These are phyloP conservation scores for Trichoderma oligosporum DNA, from an alignment of 2,329 filamentous ascomycete species.

Conservation along the genomic window DNA sequence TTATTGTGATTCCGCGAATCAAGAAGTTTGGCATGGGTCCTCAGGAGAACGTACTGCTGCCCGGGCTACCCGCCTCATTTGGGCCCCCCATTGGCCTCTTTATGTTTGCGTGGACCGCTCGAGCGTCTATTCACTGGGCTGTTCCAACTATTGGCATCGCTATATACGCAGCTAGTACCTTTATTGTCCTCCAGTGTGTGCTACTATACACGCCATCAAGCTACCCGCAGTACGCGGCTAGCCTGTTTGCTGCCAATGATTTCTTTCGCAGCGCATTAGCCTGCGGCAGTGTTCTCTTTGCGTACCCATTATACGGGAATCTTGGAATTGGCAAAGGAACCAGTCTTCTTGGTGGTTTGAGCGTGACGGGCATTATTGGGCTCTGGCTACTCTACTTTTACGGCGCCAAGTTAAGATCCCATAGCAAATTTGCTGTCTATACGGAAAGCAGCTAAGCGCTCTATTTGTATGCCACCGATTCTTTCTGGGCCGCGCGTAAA, in stretches of 20 bases:
- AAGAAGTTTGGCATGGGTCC: conserved; percentile 1
- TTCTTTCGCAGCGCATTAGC: neutral
- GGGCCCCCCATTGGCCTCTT: neutral
- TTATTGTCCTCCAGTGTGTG: neutral
- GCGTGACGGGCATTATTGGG: neutral
- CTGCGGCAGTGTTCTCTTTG: neutral
- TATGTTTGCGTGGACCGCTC: conserved; percentile 9
- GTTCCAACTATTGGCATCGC: neutral
- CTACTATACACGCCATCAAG: neutral
- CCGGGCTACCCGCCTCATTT: neutral
- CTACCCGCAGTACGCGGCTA: conserved; percentile 4
- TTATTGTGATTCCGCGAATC: neutral
- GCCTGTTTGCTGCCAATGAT: neutral
- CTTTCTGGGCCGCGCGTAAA: too few species aligned
- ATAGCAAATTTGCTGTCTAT: conserved; percentile 7
- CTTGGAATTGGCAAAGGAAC: neutral
- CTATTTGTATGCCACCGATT: too few species aligned
- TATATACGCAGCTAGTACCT: neutral
- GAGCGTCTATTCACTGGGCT: neutral
- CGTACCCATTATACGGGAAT: neutral
- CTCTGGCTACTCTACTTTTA: neutral
- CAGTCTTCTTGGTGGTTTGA: neutral
- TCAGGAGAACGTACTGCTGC: conserved; percentile 1
- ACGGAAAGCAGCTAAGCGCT: too few species aligned
- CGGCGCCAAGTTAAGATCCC: neutral